phyloP scores from a whole-genome alignment of 768 basidiomycete genomes.

The Tricholomella constricta region DNA sequence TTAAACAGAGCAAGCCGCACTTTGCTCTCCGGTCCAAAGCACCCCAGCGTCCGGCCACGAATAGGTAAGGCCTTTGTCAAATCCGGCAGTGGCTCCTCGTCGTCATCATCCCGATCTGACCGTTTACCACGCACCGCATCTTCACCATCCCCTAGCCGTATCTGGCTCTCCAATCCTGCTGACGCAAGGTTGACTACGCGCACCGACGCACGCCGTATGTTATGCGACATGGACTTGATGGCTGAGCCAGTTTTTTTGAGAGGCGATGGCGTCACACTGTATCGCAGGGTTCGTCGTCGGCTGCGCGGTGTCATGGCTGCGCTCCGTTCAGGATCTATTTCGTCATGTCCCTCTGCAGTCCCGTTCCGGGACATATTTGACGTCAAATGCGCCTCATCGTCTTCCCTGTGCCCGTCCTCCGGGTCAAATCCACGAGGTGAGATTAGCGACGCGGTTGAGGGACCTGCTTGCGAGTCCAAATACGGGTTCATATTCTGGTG shows the following conservation, averaged over 20 bases:
- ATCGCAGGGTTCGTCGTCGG: conserved; percentile 49
- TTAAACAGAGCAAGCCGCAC: conserved; percentile 65
- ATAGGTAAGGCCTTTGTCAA: conserved; percentile 50
- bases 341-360: conserved; percentile 29
- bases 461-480: conserved; percentile 44
- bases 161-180: conserved; percentile 58
- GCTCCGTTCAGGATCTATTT: conserved; percentile 51
- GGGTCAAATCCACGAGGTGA: conserved; percentile 32
- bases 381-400: conserved; percentile 62
- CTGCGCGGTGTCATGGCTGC: conserved; percentile 41
- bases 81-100: conserved; percentile 42
- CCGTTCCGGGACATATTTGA: conserved; percentile 46
- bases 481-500: conserved; percentile 37
- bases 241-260: conserved; percentile 62
- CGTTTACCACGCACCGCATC: conserved; percentile 24
- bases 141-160: conserved; percentile 53
- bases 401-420: conserved; percentile 50
- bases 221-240: conserved; percentile 57
- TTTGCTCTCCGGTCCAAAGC: conserved; percentile 68
- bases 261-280: conserved; percentile 57
- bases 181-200: conserved; percentile 83
- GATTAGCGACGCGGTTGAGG: conserved; percentile 57
- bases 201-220: conserved; percentile 62
- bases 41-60: conserved; percentile 77
- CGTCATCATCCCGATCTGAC: conserved; percentile 27